A percentile compares a stretch with the other conserved stretches of the same genome.
Evolutionary conservation across 805 yeast species (phyloP).

Genomic region (Hanseniaspora lachancei): DNA sequence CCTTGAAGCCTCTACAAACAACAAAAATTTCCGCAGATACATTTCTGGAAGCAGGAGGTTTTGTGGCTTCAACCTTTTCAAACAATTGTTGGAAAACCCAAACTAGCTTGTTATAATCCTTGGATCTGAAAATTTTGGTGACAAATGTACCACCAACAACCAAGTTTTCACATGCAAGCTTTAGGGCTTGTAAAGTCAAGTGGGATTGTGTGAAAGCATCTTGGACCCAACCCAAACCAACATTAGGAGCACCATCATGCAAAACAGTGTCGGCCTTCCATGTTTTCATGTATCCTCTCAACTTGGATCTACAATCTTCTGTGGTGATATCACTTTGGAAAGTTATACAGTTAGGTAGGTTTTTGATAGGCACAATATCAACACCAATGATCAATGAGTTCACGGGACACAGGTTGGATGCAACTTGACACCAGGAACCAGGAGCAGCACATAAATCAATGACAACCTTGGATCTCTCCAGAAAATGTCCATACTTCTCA

Average conservation of each 20-base stretch:
- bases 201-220: slow-evolving; percentile 98
- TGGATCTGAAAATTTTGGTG: slow-evolving; percentile 95
- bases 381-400: slow-evolving; percentile 93
- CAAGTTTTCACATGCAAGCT: slow-evolving; percentile 85
- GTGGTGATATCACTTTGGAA: slow-evolving; percentile 97
- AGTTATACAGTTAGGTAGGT: slow-evolving; percentile 87
- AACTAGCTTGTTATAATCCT: slow-evolving; percentile 89
- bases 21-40: slow-evolving; percentile 98
- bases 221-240: slow-evolving; percentile 99
- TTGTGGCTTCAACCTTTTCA: slow-evolving; percentile 95
- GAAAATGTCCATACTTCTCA: slow-evolving; percentile 90
- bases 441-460: slow-evolving; percentile 98
- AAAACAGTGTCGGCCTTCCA: slow-evolving; percentile 98
- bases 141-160: slow-evolving; percentile 88
- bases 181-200: slow-evolving; percentile 82
- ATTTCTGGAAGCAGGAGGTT: slow-evolving; percentile 97
- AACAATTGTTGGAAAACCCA: slow-evolving; percentile 97
- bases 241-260: slow-evolving; percentile 99
- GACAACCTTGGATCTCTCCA: slow-evolving; percentile 88
- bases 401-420: slow-evolving; percentile 81
- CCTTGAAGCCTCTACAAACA: slow-evolving; percentile 89
- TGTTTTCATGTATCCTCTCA: slow-evolving; percentile 91
- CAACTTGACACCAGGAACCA: slow-evolving; percentile 99
- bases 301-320: slow-evolving; percentile 88
- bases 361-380: slow-evolving; percentile 94